phyloP scores from a whole-genome alignment of 345 rosid genomes.

The Geranium brycei region DNA sequence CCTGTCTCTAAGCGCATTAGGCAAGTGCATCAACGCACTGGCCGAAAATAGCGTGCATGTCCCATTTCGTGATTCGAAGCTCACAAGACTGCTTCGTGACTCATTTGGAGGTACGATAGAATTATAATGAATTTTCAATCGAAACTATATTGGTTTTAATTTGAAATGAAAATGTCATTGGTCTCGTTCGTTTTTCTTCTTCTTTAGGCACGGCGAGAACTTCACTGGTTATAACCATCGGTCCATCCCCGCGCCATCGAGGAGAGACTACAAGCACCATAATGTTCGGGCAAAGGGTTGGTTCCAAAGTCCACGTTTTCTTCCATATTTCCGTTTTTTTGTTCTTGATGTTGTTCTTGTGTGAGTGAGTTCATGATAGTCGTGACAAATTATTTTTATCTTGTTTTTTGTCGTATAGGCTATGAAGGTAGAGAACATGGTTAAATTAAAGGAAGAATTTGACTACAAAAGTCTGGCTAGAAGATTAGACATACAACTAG shows the following conservation, averaged over 20 bases:
- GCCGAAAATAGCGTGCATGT: slow-evolving; percentile 91
- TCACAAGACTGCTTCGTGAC: slow-evolving; percentile 93
- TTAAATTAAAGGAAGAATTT: slow-evolving; percentile 93
- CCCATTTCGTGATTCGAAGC: slow-evolving; percentile 98
- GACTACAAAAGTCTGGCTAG: slow-evolving; percentile 96
- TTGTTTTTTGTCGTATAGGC: slow-evolving; percentile 34
- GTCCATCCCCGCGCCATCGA: slow-evolving; percentile 97
- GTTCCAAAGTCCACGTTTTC: slow-evolving; percentile 8
- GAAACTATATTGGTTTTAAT: no score
- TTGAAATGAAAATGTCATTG: no score
- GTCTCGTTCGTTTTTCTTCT: neutral
- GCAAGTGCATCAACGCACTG: slow-evolving; percentile 95
- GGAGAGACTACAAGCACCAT: slow-evolving; percentile 98
- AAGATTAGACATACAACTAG: slow-evolving; percentile 73
- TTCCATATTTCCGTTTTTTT: no score
- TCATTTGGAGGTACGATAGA: slow-evolving; percentile 83
- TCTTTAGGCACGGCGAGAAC: slow-evolving; percentile 90
- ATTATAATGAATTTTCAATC: neutral
- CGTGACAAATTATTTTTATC: no score
- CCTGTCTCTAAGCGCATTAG: slow-evolving; percentile 92
- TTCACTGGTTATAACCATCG: slow-evolving; percentile 82
- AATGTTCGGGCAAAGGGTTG: slow-evolving; percentile 98
- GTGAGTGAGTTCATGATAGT: no score
- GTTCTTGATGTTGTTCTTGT: neutral
- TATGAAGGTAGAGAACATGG: slow-evolving; percentile 97